Evolutionary conservation across 352 stramenopile species (phyloP), one percentile per base, ranked within the genome.

Genomic region (Globisporangium canariense): DNA sequence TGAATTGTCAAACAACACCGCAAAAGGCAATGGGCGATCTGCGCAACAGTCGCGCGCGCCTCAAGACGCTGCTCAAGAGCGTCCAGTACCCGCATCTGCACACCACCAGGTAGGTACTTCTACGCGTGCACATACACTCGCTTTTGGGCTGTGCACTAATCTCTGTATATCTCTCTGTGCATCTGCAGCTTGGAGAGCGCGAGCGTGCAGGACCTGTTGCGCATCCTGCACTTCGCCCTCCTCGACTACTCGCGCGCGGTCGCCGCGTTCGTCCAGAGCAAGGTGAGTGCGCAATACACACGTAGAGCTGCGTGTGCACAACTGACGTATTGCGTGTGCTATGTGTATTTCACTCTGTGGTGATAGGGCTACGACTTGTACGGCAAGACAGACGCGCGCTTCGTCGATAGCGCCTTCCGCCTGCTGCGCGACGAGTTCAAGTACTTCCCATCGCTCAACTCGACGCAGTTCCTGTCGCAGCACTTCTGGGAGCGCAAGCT

Each of bases 211-310:
- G 83, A 92, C 45, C 67, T 94, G 20, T 73, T 94, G 51, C 79
- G 73, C 2, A 73, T 92, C 25, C 65, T 92, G 34, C 83, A 94
- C 73, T 88, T 82, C 46, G 70, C 74, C 22, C 68, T 94, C 34
- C 74, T 94, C 47, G 86, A 93, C 65, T 90, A 78, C 65, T 94
- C 86, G 53, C 84, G 77, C n/a, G 68, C 66, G 28, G 78, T 93
- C 20, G 81, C 83, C 2, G 62, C 74, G 20, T 86, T 86, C 47
- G 62, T 92, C 5, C 66, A 81, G 22, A 67, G 67, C 49, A 78
- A 75, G 59, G 69, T 77, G 57, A 34, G 43, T 56, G n/a, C n/a
- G 40, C 10, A 7, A 30, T 25, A 13, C 11, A 9, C 2, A 41
- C 22, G 20, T 16, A 36, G 25, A 47, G 30, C 16, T 28, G 28